Evolutionary conservation across 2,329 filamentous ascomycete species (phyloP), one percentile per base, ranked within the genome.

Genomic region (Monosporascus sp.): DNA sequence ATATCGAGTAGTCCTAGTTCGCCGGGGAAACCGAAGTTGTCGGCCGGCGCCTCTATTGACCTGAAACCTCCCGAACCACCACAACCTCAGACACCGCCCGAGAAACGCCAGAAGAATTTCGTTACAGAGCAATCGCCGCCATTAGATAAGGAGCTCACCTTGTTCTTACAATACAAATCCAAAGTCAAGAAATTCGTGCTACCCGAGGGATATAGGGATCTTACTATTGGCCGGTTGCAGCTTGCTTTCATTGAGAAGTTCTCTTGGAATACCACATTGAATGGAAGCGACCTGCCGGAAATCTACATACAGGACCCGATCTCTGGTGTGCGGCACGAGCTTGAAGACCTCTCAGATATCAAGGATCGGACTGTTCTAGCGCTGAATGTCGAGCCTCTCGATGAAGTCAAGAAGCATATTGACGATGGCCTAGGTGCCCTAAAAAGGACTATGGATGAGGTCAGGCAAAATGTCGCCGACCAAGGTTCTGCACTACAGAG

Each of bases 241-340:
- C 80, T 99, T 27, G 93, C 94, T 1, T 99, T 99, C 63, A 99
- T 99, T 62, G 94, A 99, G 62, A 99, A 97, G 68, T 99, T 99
- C 67, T 94, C 93, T 0, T 99, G 95, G 92, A 97, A 96, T 63
- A 97, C 93, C 1, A 92, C 97, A 62, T 88, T 90, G 55, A 95
- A 97, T 63, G 94, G 94, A 7, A 83, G 85, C 15, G 94, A 99
- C 67, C 74, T 99, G 46, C 94, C 94, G 0, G 94, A 99, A 63
- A 97, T 99, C 17, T 97, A 99, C 68, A 94, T 99, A 17, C 94
- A 99, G 69, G 94, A 99, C 68, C 88, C 92, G 0, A 82, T 97
- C 2, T 97, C 94, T 8, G 94, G 94, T 1, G 89, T 99, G n/a
- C 87, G 94, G 17, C 93, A 99, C 68, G 94, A 99, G 72, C 75